Evolutionary conservation across 345 rosid genomes (phyloP), one percentile per base, ranked within the genome.

Genomic region (Populus davidiana): DNA sequence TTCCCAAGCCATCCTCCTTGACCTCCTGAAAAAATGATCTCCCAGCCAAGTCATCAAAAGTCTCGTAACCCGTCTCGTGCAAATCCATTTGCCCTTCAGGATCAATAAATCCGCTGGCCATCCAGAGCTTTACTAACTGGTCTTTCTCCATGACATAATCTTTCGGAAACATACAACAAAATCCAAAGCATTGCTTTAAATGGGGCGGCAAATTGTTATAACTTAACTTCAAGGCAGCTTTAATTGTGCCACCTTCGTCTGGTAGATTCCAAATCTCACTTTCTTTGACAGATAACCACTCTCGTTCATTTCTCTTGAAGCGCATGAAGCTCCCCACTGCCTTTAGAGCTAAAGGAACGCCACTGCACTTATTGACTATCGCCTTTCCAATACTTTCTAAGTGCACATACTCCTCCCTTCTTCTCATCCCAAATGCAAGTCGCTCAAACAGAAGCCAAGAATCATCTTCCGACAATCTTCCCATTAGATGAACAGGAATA

Each of bases 31-130:
- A 73, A 54, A 84, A 29, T 0, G 81, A 81, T 39, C 80, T 27
- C 80, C 73, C 62, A 62, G 43, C 47, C 38, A 84, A 50, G 47
- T 80, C 75, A 3, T 72, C 52, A 13, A 75, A 83, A 12, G 49
- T 59, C 39, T 75, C 71, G 61, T 72, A n/a, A 1, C 74, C 85
- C 1, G 13, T 21, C 8, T 76, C 80, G 25, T 79, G 33, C 69
- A 73, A 73, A 61, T 25, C 59, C 65, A 54, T 63, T 2, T 21
- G 20, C 23, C 50, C 18, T 36, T 0, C 8, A n/a, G 4, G 47
- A 41, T 41, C 14, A 67, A 83, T 64, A 27, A 70, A 80, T 1
- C 84, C 84, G 29, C 71, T 59, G 43, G 83, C 83, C 79, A 83
- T 77, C 86, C 86, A 83, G 2, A 77, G 44, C 21, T 52, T 75